Conservation (phyloP, 1,284 basidiomycete genomes). For the Naganishia sp. region DNA sequence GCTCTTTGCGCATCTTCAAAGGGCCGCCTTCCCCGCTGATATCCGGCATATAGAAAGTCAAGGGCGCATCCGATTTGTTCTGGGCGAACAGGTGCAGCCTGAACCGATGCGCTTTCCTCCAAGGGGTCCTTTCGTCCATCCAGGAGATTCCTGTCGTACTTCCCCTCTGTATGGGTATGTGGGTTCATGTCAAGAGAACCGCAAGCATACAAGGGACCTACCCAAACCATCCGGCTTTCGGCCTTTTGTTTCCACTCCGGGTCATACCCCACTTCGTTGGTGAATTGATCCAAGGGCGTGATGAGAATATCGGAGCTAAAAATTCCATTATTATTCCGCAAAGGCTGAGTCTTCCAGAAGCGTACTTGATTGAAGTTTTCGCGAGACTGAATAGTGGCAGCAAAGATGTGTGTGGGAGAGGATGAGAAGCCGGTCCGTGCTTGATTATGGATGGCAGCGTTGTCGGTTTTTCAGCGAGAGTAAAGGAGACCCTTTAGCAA, state of each 20-base stretch:
- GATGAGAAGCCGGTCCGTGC: conserved; percentile 47
- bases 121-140: conserved; percentile 50
- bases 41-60: conserved; percentile 41
- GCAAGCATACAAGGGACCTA: conserved; percentile 36
- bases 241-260: conserved; percentile 55
- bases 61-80: conserved; percentile 40
- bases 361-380: conserved; percentile 52
- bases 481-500: not conserved
- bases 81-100: conserved; percentile 54
- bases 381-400: conserved; percentile 52
- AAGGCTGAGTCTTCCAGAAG: not conserved
- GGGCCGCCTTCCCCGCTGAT: conserved; percentile 31
- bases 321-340: not conserved
- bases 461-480: no score
- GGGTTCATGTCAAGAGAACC: not conserved
- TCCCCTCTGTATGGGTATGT: conserved; percentile 41
- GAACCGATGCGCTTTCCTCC: conserved; percentile 55
- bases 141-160: conserved; percentile 56
- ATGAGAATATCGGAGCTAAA: conserved; percentile 56
- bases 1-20: conserved; percentile 37
- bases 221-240: conserved; percentile 54
- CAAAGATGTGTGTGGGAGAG: conserved; percentile 49
- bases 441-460: not conserved
- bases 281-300: conserved; percentile 57
- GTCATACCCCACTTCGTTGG: conserved; percentile 48